Evolutionary conservation across 2,329 filamentous ascomycete species (phyloP), one percentile per base, ranked within the genome.

Genomic region (Ophiostoma himal-ulmi): DNA sequence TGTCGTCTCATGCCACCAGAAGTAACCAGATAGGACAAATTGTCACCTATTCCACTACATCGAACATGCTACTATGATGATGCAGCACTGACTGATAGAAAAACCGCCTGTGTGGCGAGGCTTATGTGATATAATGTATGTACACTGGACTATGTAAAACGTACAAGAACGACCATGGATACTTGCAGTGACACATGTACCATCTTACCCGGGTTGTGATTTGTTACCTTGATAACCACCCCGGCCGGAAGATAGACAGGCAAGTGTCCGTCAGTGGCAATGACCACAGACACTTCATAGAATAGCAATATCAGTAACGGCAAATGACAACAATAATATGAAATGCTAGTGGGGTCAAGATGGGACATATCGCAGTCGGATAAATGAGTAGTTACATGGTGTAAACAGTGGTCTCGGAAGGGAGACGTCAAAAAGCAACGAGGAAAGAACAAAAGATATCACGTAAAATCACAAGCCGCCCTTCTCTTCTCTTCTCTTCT

Each of bases 391-490:
- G 57, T 62, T 62, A 64, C 60, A 64, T 37, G 34, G 60, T 64
- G 60, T 37, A 37, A 39, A 65, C 62, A 65, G 34, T 64, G 62
- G 62, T 39, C 65, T 67, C 37, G 37, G 37, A 39, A 30, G 41
- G 8, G 57, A 41, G 64, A 70, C 22, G 10, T 36, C 20, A 48
- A 54, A 36, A 68, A 36, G 48, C 34, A 52, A 41, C 52, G 36
- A 30, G 60, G 3, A 70, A 52, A 67, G 66, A 34, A 67, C 67
- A n/a, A 71, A 30, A 37, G 67, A 69, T 65, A 62, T 69, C 34
- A 52, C 44, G 30, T 54, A 60, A 69, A 41, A 69, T 39, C 13
- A 48, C 64, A 26, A 65, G 68, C 67, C 44, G 62, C 22, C 62
- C 11, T 65, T 39, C 62, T 22, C 34, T 44, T 26, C 5, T 57